Base-by-base conservation (phyloP, 305 asterid genomes). In the Plantago lanceolata region DNA sequence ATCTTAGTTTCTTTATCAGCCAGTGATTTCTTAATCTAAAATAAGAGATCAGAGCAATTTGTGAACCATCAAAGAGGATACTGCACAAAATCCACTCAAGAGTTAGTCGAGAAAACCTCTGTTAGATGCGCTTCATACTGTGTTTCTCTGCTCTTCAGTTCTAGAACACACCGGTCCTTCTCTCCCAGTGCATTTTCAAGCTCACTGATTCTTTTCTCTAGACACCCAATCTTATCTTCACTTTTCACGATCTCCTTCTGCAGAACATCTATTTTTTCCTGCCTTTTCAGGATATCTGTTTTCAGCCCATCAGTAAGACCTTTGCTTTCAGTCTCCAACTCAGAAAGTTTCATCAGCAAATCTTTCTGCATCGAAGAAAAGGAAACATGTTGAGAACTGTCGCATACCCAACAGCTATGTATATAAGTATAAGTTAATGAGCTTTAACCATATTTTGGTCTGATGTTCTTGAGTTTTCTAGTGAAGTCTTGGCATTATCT, bases 1-100 rank as follows among this genome's bases (percentile, higher is more conserved):
- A 87, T 95, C 74, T 82, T 88, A 71, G 76, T 81, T 73, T 85
- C 96, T 61, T 94, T 81, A 63, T 84, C 89, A 69, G 80, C 79
- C 70, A 90, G 71, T 50, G 87, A 81, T 64, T 70, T 77, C 73
- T 78, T 74, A 79, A 79, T 79, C 99, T 93, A 82, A 62, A 81
- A 63, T 51, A 67, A 73, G 59, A 65, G 47, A 68, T 5, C 19
- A 63, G 67, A 61, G 72, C 37, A 57, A 64, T 45, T 45, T 72
- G 66, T 14, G 66, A 62, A 48, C 40, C 59, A 56, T 62, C 56
- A 5, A 61, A 69, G 66, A 61, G 59, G 67, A 66, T 59, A 65
- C 26, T 57, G 59, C 57, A 58, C 29, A 53, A 24, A 14, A 56
- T 60, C 19, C 66, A 66, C 55, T 33, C 7, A 58, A 68, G 21